Base-by-base conservation (phyloP, 208 protist species). In the Strigomonas galati region DNA sequence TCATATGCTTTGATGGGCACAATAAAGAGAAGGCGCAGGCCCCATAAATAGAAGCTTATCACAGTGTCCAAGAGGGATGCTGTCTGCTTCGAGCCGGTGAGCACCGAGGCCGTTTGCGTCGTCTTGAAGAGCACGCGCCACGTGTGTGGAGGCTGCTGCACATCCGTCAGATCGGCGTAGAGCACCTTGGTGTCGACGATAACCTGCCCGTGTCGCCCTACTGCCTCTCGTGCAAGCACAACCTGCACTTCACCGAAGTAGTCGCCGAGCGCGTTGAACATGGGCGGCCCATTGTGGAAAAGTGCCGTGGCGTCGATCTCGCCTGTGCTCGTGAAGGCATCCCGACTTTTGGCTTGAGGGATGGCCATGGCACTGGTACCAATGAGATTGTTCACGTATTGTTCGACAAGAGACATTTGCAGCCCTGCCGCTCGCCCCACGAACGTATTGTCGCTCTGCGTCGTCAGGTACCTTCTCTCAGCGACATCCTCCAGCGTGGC, bases 351-450 rank as follows among this genome's bases (percentile, higher is more conserved):
- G 9, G 62, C n/a, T 10, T 79, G 72, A 0, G 86, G 82, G 57
- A 93, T 69, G 44, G 83, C 24, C 53, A 93, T 58, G 1, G 84
- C 90, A 62, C 77, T 78, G n/a, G 81, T 89, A 26, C 78, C 87
- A 24, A 93, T 35, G 15, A 84, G 78, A 49, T 71, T 83, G 30
- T 76, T 31, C 27, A 75, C 77, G 43, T 85, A 78, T 44, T 82
- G 64, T 17, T 52, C 67, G 19, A 93, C 64, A 12, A 93, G 52
- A 10, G 75, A 82, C 60, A 93, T 81, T 72, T 92, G 85, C 1
- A 62, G 40, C n/a, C 35, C 26, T 6, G 37, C 37, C 21, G 21
- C 44, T 28, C 51, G 51, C 24, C 51, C 51, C 1, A 17, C 51
- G 17, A 31, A 55, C 15, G 51, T 55, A 21, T 9, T 17, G 6